phyloP scores from a whole-genome alignment of 2,329 filamentous ascomycete species.

The Aspergillus fumigatiaffinis region DNA sequence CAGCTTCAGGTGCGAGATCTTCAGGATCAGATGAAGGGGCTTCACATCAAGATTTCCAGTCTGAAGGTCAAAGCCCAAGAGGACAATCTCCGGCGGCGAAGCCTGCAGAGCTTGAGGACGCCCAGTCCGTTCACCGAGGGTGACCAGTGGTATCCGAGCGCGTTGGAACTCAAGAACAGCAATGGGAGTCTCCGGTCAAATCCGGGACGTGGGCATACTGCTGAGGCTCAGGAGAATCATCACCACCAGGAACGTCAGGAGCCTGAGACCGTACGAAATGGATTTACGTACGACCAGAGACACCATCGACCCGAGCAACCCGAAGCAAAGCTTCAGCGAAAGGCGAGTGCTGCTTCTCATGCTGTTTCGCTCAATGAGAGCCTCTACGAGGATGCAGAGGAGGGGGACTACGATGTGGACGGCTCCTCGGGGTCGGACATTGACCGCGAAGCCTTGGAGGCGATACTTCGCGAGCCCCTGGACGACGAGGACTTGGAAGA shows the following conservation, averaged over 20 bases:
- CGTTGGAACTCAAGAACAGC: conserved; percentile 33
- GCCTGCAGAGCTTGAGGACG: conserved; percentile 69
- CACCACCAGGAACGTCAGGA: conserved; percentile 20
- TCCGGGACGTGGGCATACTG: conserved; percentile 32
- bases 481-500: conserved; percentile 35
- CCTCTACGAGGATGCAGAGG: conserved; percentile 42
- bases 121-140: conserved; percentile 77
- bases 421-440: conserved; percentile 46
- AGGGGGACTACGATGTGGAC: conserved; percentile 33
- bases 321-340: background rate
- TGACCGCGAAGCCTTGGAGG: conserved; percentile 59
- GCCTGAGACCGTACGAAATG: conserved; percentile 8
- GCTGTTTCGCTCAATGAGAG: conserved; percentile 25
- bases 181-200: conserved; percentile 33
- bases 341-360: conserved; percentile 7
- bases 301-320: conserved; percentile 6
- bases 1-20: conserved; percentile 70
- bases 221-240: conserved; percentile 20
- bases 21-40: conserved; percentile 78
- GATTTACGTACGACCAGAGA: conserved; percentile 1
- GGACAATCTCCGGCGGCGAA: conserved; percentile 73
- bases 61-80: conserved; percentile 74
- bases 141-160: conserved; percentile 52
- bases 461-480: conserved; percentile 48
- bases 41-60: conserved; percentile 79